These are phyloP conservation scores for Ascosphaera apis DNA, from an alignment of 2,329 filamentous ascomycete genomes.

Conservation along the genomic window DNA sequence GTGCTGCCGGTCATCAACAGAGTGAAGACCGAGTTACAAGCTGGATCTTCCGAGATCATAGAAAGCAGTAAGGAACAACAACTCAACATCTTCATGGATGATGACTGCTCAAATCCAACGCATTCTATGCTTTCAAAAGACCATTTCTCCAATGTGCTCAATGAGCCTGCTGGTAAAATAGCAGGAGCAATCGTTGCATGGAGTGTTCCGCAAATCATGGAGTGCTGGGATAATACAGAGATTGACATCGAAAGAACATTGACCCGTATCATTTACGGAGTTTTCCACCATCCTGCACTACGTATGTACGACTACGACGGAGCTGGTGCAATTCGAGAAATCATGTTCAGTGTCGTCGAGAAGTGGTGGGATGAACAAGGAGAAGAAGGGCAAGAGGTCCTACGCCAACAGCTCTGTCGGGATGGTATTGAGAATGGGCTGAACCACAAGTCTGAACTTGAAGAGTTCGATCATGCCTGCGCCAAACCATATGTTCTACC, in stretches of 20 bases:
- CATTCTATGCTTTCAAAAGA: conserved; percentile 95
- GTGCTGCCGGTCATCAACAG: conserved; percentile 67
- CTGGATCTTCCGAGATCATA: conserved; percentile 71
- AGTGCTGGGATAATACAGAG: conserved; percentile 60
- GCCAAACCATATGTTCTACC: conserved; percentile 52
- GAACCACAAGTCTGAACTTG: conserved; percentile 70
- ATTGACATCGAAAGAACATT: conserved; percentile 47
- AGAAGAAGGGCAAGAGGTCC: conserved; percentile 37
- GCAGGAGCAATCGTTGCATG: conserved; percentile 59
- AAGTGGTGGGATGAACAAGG: conserved; percentile 58
- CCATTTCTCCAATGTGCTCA: conserved; percentile 76
- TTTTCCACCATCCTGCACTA: conserved; percentile 74
- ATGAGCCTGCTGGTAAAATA: conserved; percentile 66
- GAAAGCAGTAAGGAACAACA: conserved; percentile 65
- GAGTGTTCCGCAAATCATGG: conserved; percentile 74
- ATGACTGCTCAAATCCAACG: conserved; percentile 56
- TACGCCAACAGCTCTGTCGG: conserved; percentile 53
- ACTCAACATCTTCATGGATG: conserved; percentile 64
- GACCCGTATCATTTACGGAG: conserved; percentile 54
- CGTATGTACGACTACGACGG: conserved; percentile 44
- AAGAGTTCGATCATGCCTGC: conserved; percentile 70
- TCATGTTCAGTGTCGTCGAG: conserved; percentile 61
- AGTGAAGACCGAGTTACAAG: conserved; percentile 67
- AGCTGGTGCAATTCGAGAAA: conserved; percentile 43
- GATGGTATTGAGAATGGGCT: conserved; percentile 52